Evolutionary conservation across 495 filamentous ascomycete species (phyloP).

Genomic region (Penicillium canariense): DNA sequence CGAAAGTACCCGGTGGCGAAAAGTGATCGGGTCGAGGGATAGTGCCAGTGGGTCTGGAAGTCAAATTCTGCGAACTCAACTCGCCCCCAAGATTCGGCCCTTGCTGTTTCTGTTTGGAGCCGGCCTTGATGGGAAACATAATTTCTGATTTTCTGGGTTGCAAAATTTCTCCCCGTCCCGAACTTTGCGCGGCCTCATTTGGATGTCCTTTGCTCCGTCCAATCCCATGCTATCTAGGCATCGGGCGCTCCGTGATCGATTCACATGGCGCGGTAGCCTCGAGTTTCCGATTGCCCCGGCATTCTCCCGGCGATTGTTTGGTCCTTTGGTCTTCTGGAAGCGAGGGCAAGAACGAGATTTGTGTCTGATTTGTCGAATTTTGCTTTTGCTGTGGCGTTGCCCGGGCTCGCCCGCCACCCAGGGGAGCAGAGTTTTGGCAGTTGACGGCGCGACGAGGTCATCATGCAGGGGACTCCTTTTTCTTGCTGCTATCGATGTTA

Average conservation of each 20-base stretch:
- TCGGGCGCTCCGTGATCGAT: conserved; percentile 3
- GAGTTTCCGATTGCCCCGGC: neutral
- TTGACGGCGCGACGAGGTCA: conserved; percentile 6
- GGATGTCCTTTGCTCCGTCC: neutral
- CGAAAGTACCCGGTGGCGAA: conserved; percentile 23
- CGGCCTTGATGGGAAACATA: neutral
- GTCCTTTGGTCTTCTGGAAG: neutral
- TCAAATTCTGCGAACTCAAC: neutral
- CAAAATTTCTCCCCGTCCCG: neutral
- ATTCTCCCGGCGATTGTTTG: neutral
- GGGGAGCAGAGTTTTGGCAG: neutral
- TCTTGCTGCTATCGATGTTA: neutral
- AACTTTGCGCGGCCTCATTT: neutral
- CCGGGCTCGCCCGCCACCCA: neutral
- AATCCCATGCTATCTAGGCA: neutral
- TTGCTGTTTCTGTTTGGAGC: conserved; percentile 2
- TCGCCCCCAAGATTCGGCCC: neutral
- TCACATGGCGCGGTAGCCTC: neutral
- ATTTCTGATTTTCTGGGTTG: neutral
- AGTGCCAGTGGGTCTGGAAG: conserved; percentile 13
- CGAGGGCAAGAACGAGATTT: neutral
- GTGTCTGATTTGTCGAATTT: conserved; percentile 1
- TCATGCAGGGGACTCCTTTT: too few species aligned
- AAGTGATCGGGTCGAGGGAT: conserved; percentile 8
- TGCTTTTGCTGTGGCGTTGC: neutral